Percentiles rank a stretch among this genome's conserved stretches.
phyloP scores from a whole-genome alignment of 1,284 basidiomycete genomes.

The Boletus holoroseus region DNA sequence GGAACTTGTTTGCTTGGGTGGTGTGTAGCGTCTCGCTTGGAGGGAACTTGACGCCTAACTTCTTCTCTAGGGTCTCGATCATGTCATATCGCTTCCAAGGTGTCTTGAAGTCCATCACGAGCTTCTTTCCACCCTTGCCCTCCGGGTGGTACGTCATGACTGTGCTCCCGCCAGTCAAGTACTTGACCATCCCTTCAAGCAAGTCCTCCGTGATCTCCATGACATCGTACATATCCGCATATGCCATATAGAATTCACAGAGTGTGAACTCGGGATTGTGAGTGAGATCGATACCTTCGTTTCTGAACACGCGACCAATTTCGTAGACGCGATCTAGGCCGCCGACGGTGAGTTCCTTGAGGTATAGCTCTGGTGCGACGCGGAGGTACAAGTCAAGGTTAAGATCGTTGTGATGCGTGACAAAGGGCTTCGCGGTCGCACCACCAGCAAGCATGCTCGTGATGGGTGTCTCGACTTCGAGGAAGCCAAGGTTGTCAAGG shows the following conservation, averaged over 20 bases:
- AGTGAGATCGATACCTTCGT: slow-evolving; percentile 98
- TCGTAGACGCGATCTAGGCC: slow-evolving; percentile 98
- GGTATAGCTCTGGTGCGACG: slow-evolving; percentile 95
- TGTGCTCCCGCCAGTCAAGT: slow-evolving; percentile 77
- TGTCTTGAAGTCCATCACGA: slow-evolving; percentile 83
- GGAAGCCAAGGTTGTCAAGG: slow-evolving; percentile 90
- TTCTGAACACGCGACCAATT: slow-evolving; percentile 97
- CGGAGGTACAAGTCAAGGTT: slow-evolving; percentile 97
- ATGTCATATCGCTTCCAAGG: slow-evolving; percentile 99
- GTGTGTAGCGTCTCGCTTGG: slow-evolving; percentile 89
- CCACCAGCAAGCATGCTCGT: slow-evolving; percentile 97
- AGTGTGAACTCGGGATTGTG: slow-evolving; percentile 98
- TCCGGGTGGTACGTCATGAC: slow-evolving; percentile 90
- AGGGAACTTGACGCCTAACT: slow-evolving; percentile 90
- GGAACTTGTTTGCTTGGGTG: slow-evolving; percentile 83
- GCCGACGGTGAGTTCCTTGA: slow-evolving; percentile 97
- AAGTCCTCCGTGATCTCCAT: slow-evolving; percentile 97
- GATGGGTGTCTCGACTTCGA: slow-evolving; percentile 99
- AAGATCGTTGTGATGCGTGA: slow-evolving; percentile 99
- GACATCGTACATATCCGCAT: slow-evolving; percentile 98
- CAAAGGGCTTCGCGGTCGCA: slow-evolving; percentile 96
- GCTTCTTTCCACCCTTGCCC: slow-evolving; percentile 78
- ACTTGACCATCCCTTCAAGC: slow-evolving; percentile 89
- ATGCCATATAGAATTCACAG: slow-evolving; percentile 99
- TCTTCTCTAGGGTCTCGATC: slow-evolving; percentile 94